These are phyloP conservation scores for Ophiosphaerella narmari DNA, from an alignment of 2,329 filamentous ascomycete species.

Conservation along the genomic window DNA sequence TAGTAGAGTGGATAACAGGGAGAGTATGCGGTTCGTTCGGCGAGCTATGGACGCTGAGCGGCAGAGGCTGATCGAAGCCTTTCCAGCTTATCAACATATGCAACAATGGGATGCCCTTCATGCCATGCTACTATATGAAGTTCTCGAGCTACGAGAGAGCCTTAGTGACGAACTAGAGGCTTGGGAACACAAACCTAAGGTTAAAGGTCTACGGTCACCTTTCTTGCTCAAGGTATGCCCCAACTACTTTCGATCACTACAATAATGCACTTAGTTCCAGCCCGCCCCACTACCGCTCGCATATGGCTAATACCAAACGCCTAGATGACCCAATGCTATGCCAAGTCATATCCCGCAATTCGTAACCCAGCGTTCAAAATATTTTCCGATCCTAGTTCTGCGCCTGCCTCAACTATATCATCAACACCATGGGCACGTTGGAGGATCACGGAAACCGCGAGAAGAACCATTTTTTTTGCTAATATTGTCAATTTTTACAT, in stretches of 20 bases:
- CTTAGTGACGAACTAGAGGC: background rate
- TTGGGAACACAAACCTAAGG: background rate
- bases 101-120: conserved; percentile 1
- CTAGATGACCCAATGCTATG: background rate
- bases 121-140: background rate
- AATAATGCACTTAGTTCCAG: too few species aligned
- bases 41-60: background rate
- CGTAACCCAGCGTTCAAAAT: background rate
- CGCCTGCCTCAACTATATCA: background rate
- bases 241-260: too few species aligned
- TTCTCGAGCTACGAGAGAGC: background rate
- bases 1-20: background rate
- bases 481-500: conserved; percentile 1
- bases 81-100: background rate
- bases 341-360: background rate
- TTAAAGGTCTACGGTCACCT: background rate
- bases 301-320: background rate
- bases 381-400: background rate
- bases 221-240: background rate
- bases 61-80: background rate
- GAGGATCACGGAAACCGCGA: background rate
- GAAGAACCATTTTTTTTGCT: conserved; percentile 1
- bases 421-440: background rate
- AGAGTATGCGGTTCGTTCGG: background rate
- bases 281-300: too few species aligned